Evolutionary conservation across 2,329 filamentous ascomycete species (phyloP).

Genomic region (Coleophoma crateriformis): DNA sequence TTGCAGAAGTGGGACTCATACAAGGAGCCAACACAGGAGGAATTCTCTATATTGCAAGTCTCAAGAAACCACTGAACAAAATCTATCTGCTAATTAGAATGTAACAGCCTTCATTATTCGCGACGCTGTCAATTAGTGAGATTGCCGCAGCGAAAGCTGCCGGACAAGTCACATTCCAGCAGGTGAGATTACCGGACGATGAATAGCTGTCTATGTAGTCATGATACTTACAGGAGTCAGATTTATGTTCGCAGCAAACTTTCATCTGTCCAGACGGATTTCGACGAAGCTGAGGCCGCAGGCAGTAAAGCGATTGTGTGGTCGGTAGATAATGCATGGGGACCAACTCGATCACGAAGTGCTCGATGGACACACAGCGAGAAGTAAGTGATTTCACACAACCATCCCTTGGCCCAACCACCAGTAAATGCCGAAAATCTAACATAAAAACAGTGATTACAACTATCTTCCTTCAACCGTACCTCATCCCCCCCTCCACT

Average conservation of each 20-base stretch:
- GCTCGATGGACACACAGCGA: neutral
- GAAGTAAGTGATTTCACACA: neutral
- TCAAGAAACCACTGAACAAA: too few species aligned
- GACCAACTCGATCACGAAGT: neutral
- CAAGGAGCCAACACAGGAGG: conserved; percentile 24
- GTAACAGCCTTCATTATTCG: conserved; percentile 5
- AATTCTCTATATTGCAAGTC: conserved; percentile 9
- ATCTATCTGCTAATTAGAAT: neutral
- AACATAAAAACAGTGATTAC: neutral
- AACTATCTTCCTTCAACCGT: neutral
- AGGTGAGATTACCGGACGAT: conserved; percentile 2
- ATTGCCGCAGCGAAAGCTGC: conserved; percentile 7
- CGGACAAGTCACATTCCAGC: conserved; percentile 15
- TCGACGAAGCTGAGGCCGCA: neutral
- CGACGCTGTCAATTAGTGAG: conserved; percentile 7
- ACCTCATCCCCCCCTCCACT: neutral
- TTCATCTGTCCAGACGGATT: neutral
- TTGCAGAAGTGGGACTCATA: conserved; percentile 29
- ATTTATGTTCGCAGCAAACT: conserved; percentile 3
- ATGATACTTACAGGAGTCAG: conserved; percentile 6
- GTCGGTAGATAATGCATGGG: conserved; percentile 1
- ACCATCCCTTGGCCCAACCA: too few species aligned
- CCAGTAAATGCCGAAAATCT: neutral
- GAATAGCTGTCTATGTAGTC: too few species aligned
- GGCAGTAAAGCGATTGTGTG: conserved; percentile 1